phyloP scores from a whole-genome alignment of 176 grass and related monocot genomes.

The Oryza brachyantha region DNA sequence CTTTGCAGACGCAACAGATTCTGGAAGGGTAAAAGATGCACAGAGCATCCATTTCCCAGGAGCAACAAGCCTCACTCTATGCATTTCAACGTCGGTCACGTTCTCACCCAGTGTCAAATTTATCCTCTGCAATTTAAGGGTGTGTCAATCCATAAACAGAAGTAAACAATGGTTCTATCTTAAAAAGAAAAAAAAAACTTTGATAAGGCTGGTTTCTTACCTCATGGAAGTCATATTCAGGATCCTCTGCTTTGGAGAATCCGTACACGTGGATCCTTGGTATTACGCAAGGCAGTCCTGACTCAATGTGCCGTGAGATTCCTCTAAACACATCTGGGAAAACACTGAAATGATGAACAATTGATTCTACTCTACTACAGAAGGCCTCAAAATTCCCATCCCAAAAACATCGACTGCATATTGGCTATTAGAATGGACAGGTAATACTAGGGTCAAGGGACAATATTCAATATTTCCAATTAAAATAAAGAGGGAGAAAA shows the following conservation, averaged over 20 bases:
- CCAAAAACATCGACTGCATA: neutral
- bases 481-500: neutral
- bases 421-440: neutral
- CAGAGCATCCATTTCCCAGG: slow-evolving; percentile 97
- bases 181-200: neutral
- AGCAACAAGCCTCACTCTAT: slow-evolving; percentile 83
- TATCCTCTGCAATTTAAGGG: slow-evolving; percentile 66
- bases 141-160: neutral
- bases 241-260: slow-evolving; percentile 81
- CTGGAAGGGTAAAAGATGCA: slow-evolving; percentile 76
- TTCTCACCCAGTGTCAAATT: slow-evolving; percentile 60
- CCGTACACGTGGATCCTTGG: slow-evolving; percentile 93
- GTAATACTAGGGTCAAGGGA: neutral
- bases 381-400: neutral
- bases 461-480: no score
- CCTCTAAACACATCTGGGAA: slow-evolving; percentile 73
- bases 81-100: slow-evolving; percentile 48
- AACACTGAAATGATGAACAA: slow-evolving; percentile 3
- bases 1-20: slow-evolving; percentile 44
- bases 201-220: slow-evolving; percentile 26
- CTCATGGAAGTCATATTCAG: slow-evolving; percentile 83
- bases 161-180: neutral
- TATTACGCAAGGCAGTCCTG: slow-evolving; percentile 23
- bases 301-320: slow-evolving; percentile 47
- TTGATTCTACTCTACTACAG: neutral